phyloP scores from a whole-genome alignment of 805 yeast species.

The Metschnikowia hibisci region DNA sequence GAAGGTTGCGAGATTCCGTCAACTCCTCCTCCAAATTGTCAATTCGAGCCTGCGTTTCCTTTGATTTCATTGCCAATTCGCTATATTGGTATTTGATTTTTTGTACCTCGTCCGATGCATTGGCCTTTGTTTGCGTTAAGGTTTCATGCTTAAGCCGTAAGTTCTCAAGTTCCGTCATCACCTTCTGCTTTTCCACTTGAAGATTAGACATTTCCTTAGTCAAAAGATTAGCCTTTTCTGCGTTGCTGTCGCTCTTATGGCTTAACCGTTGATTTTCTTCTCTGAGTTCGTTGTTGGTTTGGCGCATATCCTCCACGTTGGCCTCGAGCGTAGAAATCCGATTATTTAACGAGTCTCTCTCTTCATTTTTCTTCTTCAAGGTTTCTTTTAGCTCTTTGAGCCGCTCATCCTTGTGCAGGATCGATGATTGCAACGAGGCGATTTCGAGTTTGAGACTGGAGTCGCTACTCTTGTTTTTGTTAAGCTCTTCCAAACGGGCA shows the following conservation, averaged over 20 bases:
- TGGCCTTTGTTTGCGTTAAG: slow-evolving; percentile 30
- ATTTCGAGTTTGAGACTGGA: slow-evolving; percentile 47
- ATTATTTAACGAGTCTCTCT: slow-evolving; percentile 38
- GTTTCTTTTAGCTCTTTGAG: slow-evolving; percentile 35
- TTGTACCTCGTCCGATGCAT: slow-evolving; percentile 39
- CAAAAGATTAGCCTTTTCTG: slow-evolving; percentile 28
- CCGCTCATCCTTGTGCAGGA: slow-evolving; percentile 43
- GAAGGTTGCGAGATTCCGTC: slow-evolving; percentile 62
- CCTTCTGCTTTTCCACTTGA: slow-evolving; percentile 41
- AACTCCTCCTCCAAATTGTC: slow-evolving; percentile 79
- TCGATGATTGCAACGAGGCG: slow-evolving; percentile 42
- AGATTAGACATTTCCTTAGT: slow-evolving; percentile 37
- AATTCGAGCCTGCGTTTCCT: slow-evolving; percentile 57
- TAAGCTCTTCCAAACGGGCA: slow-evolving; percentile 27
- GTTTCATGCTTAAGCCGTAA: slow-evolving; percentile 35
- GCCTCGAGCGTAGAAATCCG: slow-evolving; percentile 38
- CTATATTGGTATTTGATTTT: slow-evolving; percentile 63
- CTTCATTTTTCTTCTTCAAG: slow-evolving; percentile 30
- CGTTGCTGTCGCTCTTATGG: slow-evolving; percentile 39
- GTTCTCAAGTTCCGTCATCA: slow-evolving; percentile 38
- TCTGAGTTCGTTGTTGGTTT: slow-evolving; percentile 29
- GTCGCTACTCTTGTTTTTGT: slow-evolving; percentile 33
- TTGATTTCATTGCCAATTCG: slow-evolving; percentile 61
- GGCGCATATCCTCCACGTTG: slow-evolving; percentile 37
- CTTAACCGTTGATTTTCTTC: slow-evolving; percentile 40